A percentile compares a stretch with the other conserved stretches of the same genome.
These are phyloP conservation scores for Thielaviopsis ethacetica DNA, from an alignment of 2,329 filamentous ascomycete species.

Conservation along the genomic window DNA sequence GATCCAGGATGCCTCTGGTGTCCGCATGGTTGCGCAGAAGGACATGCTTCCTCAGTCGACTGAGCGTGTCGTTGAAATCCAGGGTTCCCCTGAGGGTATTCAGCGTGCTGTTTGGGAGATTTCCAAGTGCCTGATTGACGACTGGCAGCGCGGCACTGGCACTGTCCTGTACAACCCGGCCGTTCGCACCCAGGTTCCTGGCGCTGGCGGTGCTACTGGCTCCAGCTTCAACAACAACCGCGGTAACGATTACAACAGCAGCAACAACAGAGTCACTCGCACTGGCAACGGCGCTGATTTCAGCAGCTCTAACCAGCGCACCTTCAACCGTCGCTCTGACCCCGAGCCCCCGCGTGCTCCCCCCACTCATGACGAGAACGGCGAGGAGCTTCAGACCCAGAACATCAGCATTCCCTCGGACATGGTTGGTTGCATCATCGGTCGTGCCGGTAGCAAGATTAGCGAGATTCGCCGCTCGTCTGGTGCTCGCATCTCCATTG, in stretches of 20 bases:
- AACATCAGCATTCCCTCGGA: slow-evolving; percentile 99
- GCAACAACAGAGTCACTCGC: slow-evolving; percentile 64
- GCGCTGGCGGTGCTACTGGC: slow-evolving; percentile 31
- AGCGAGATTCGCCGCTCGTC: slow-evolving; percentile 97
- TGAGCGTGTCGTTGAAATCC: slow-evolving; percentile 92
- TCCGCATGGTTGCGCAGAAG: slow-evolving; percentile 98
- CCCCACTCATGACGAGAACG: slow-evolving; percentile 84
- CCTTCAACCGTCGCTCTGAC: slow-evolving; percentile 65
- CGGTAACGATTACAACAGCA: slow-evolving; percentile 37
- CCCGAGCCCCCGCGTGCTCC: slow-evolving; percentile 71
- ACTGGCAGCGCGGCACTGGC: slow-evolving; percentile 92
- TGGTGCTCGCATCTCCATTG: slow-evolving; percentile 91
- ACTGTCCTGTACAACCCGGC: slow-evolving; percentile 96
- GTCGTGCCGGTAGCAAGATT: slow-evolving; percentile 87
- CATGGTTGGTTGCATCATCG: slow-evolving; percentile 99
- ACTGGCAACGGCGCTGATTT: slow-evolving; percentile 97
- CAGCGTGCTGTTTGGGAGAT: slow-evolving; percentile 98
- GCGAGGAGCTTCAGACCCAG: slow-evolving; percentile 94
- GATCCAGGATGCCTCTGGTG: slow-evolving; percentile 90
- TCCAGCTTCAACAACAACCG: slow-evolving; percentile 27
- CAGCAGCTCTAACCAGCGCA: slow-evolving; percentile 58
- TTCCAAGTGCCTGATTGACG: slow-evolving; percentile 93
- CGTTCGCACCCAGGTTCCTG: slow-evolving; percentile 61
- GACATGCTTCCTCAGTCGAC: slow-evolving; percentile 99
- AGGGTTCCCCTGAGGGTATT: slow-evolving; percentile 86